A percentile compares a stretch with the other conserved stretches of the same genome.
Evolutionary conservation across 2,329 filamentous ascomycete species (phyloP).

Genomic region (Xylaria sp.): DNA sequence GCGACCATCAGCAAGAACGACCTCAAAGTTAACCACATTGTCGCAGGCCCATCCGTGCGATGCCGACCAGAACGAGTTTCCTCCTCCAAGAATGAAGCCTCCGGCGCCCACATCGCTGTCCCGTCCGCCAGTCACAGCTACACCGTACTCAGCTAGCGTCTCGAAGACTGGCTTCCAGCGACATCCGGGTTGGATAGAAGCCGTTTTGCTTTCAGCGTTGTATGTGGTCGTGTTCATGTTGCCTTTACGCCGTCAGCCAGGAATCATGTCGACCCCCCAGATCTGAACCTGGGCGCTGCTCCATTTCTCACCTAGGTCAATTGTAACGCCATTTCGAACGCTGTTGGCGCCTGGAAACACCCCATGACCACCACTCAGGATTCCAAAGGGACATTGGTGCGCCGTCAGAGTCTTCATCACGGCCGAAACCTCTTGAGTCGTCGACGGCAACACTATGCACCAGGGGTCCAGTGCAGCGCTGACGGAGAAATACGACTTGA

Average conservation of each 20-base stretch:
- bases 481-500: conserved; percentile 30
- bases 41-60: conserved; percentile 49
- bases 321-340: conserved; percentile 56
- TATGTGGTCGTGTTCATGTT: conserved; percentile 50
- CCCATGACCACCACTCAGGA: conserved; percentile 58
- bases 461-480: conserved; percentile 28
- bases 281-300: neutral
- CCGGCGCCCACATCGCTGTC: conserved; percentile 39
- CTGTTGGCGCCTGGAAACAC: conserved; percentile 54
- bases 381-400: conserved; percentile 51
- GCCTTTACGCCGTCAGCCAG: conserved; percentile 30
- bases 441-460: conserved; percentile 27
- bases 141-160: conserved; percentile 18
- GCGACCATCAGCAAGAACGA: conserved; percentile 40
- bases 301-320: conserved; percentile 48
- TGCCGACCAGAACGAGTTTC: conserved; percentile 47
- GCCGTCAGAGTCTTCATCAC: conserved; percentile 21
- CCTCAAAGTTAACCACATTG: conserved; percentile 52
- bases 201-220: conserved; percentile 45
- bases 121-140: conserved; percentile 39
- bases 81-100: conserved; percentile 45
- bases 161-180: conserved; percentile 46
- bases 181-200: conserved; percentile 48
- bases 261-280: neutral
- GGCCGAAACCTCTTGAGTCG: conserved; percentile 23